Base-by-base conservation (phyloP, 306 rosid genomes). In the Lagenaria siceraria region DNA sequence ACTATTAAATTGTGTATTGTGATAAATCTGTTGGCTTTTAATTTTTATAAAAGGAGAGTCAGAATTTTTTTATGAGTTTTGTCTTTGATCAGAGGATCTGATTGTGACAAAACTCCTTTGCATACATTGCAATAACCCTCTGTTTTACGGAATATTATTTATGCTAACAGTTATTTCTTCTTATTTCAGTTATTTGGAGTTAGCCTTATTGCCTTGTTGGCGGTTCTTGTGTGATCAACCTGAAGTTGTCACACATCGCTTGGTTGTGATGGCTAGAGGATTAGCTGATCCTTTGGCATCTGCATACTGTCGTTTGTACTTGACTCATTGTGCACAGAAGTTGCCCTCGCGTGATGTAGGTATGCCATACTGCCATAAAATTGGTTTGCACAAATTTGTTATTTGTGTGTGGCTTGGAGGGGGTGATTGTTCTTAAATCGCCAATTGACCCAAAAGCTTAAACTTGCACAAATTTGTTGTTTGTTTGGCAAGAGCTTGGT, bases 191-290 rank as follows among this genome's bases (percentile, higher is more conserved):
- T 95, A 92, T 82, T 85, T 95, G 90, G 98, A 95, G 89, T 83
- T 95, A 52, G 98, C 98, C 79, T 82, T 95, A 80, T 87, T 92
- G 84, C 97, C 97, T 81, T 91, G 97, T 84, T 86, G 93, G 92
- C 88, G 86, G 73, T 95, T 90, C 87, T 85, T 92, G 82, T 85
- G 76, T 82, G 92, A 92, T 74, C 88, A 80, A 71, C 97, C 92
- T 78, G 81, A 8, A 74, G 91, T 88, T 64, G 79, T 82, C 81
- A 82, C 90, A 66, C 81, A 40, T 42, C 98, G 98, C 78, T 84
- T 92, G 92, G 93, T 90, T 64, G 85, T 79, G 93, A 95, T 95
- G 98, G 76, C 54, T 42, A 87, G 98, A 82, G 98, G 98, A 71
- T 78, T 95, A 82, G 93, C 92, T 72, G 96, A 95, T 92, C 96